phyloP scores from a whole-genome alignment of 441 rosid species.

The Adansonia madagascariensis region DNA sequence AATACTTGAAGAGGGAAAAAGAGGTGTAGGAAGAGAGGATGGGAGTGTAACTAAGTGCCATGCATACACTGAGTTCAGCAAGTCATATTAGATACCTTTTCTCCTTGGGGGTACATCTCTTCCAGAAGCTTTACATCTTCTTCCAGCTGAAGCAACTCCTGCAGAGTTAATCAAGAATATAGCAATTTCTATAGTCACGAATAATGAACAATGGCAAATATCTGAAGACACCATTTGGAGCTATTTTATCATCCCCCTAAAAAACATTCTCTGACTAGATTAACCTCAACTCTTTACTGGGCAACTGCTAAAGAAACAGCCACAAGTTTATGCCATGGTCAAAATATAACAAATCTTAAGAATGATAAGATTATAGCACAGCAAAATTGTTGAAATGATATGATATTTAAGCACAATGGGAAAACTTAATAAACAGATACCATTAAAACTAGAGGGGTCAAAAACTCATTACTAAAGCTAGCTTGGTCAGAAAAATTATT shows the following conservation, averaged over 20 bases:
- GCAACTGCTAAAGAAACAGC: conserved; percentile 3
- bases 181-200: conserved; percentile 19
- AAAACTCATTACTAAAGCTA: conserved; percentile 12
- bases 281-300: not conserved
- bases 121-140: conserved; percentile 96
- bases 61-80: conserved; percentile 4
- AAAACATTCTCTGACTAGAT: not conserved
- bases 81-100: conserved; percentile 58
- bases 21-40: not conserved
- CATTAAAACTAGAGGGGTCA: not conserved
- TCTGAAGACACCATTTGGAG: not conserved
- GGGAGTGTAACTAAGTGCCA: not conserved
- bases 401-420: not conserved
- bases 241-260: not conserved
- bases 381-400: not conserved
- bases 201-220: not conserved
- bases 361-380: conserved; percentile 1
- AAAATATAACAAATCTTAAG: not conserved
- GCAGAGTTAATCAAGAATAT: conserved; percentile 34
- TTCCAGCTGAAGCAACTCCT: conserved; percentile 93
- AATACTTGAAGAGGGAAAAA: conserved; percentile 7
- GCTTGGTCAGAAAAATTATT: not conserved
- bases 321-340: not conserved
- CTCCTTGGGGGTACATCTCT: conserved; percentile 99
- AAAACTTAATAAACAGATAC: conserved; percentile 6